Evolutionary conservation across 208 protist species (phyloP), one percentile per base, ranked within the genome.

Genomic region (Tritrichomonas foetus): DNA sequence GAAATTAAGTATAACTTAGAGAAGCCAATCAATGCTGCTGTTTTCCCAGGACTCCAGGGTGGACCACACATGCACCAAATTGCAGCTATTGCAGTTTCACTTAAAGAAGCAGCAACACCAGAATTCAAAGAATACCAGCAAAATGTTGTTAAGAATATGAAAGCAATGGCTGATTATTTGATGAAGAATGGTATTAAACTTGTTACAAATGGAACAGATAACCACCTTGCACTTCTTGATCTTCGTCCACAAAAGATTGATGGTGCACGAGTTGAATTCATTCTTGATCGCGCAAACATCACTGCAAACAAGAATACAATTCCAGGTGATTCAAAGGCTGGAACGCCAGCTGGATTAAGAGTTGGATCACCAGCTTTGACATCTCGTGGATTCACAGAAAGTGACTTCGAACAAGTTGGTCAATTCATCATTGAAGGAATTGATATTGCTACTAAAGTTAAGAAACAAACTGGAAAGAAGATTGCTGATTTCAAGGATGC

Each of bases 61-160:
- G 98, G 99, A 53, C 98, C 98, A 69, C 99, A 99, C 95, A 97
- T 99, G 95, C 96, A 99, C 95, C 97, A 98, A 92, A 99, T 99
- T 95, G 98, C 98, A 64, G 98, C 97, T 53, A 97, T 99, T 53
- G 98, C 98, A 30, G 97, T 97, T 27, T 97, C 98, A 94, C 96
- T 99, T 93, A 97, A 97, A 89, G 97, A 99, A 95, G 95, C 94
- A 3, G 53, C 36, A 44, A 96, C 96, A 47, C 97, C 96, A 36
- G 97, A 98, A 95, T 99, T 98, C 96, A 97, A 97, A 75, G 94
- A 95, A 16, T 99, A 99, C 95, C 96, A 97, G 36, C 49, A 96
- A 93, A 97, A 98, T 95, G 97, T 95, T 33, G 1, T 95, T 0
- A 74, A 78, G 27, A 99, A 99, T 96, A 96, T 97, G 13, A 93